Evolutionary conservation across 2,329 filamentous ascomycete genomes (phyloP).

Genomic region (Nannizziopsis barbatae): DNA sequence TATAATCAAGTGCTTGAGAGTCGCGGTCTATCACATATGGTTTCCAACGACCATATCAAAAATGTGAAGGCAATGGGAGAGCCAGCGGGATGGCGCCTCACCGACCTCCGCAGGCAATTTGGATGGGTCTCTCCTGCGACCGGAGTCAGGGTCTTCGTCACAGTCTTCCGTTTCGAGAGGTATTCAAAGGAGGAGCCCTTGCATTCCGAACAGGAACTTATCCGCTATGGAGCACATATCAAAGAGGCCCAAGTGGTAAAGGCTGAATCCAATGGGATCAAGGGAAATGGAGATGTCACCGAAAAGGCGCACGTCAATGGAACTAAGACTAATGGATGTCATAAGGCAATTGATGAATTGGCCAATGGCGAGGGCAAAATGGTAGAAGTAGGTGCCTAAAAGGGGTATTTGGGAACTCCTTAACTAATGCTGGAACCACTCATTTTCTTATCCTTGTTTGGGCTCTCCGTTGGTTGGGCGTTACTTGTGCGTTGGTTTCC

Average conservation of each 20-base stretch:
- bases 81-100: slow-evolving; percentile 6
- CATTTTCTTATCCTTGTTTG: no score
- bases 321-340: not conserved
- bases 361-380: no score
- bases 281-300: no score
- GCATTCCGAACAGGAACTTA: not conserved
- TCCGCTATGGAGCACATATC: not conserved
- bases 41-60: slow-evolving; percentile 5
- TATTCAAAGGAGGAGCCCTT: slow-evolving; percentile 2
- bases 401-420: no score
- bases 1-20: slow-evolving; percentile 8
- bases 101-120: slow-evolving; percentile 7
- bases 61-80: slow-evolving; percentile 7
- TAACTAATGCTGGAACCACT: no score
- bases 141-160: slow-evolving; percentile 6
- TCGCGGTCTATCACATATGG: slow-evolving; percentile 4
- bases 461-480: no score
- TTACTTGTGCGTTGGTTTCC: no score
- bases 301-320: not conserved
- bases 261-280: not conserved
- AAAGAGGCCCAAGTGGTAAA: not conserved
- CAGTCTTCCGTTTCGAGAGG: slow-evolving; percentile 9
- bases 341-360: no score
- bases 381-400: no score
- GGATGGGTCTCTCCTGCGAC: slow-evolving; percentile 9